phyloP scores from a whole-genome alignment of 164 flowering plant genomes.

The Magnolia sinica region DNA sequence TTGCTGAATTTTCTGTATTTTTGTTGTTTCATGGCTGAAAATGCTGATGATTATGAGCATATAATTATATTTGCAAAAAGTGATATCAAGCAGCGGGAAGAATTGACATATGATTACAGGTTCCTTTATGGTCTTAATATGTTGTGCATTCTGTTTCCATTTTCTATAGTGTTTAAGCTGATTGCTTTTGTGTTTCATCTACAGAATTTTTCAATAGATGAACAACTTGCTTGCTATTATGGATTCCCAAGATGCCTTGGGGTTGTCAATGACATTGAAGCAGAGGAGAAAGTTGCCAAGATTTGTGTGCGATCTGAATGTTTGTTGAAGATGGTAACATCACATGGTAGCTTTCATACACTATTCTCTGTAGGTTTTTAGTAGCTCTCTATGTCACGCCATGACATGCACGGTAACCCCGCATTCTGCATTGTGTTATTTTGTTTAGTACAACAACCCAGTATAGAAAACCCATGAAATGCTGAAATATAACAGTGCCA shows the following conservation, averaged over 20 bases:
- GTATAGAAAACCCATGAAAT: too few species aligned
- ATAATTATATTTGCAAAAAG: constrained; percentile 97
- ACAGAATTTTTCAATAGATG: constrained; percentile 79
- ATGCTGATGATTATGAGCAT: constrained; percentile 77
- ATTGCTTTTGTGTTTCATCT: background rate
- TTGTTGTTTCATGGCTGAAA: constrained; percentile 89
- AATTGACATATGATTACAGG: constrained; percentile 75
- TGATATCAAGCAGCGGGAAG: constrained; percentile 29
- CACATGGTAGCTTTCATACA: too few species aligned
- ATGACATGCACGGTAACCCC: too few species aligned
- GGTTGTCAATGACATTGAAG: constrained; percentile 16
- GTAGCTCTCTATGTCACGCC: too few species aligned
- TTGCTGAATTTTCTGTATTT: too few species aligned
- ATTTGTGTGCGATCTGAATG: constrained; percentile 55
- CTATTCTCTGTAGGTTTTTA: too few species aligned
- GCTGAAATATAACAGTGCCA: too few species aligned
- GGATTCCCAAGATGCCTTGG: too few species aligned
- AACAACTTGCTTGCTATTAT: constrained; percentile 30
- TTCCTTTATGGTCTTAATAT: background rate
- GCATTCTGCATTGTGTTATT: too few species aligned
- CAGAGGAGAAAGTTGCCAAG: constrained; percentile 64
- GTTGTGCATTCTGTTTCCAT: background rate
- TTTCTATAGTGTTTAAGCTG: background rate
- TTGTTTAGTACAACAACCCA: too few species aligned
- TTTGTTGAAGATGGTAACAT: too few species aligned